Conservation (phyloP, 2,329 filamentous ascomycete species). For the Alternaria burnsii region DNA sequence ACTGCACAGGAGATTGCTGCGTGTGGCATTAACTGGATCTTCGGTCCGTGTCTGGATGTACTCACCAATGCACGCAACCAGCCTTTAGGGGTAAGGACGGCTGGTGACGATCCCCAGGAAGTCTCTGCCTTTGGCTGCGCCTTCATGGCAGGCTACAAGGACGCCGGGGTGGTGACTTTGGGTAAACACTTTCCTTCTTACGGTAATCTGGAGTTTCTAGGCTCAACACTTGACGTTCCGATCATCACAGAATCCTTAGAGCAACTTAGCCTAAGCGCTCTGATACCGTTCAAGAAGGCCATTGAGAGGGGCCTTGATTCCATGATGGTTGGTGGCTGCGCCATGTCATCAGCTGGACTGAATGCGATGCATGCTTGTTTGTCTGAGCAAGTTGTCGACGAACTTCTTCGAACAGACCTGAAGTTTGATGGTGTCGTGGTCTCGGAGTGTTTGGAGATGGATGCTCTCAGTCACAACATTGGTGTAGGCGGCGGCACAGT, state of each 20-base stretch:
- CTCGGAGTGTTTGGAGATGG: constrained; percentile 96
- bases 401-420: constrained; percentile 85
- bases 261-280: constrained; percentile 87
- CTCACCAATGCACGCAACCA: constrained; percentile 92
- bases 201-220: constrained; percentile 91
- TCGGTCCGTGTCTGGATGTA: constrained; percentile 92
- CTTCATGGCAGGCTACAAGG: constrained; percentile 90
- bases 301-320: constrained; percentile 86
- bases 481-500: constrained; percentile 97
- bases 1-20: constrained; percentile 92
- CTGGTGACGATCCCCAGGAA: constrained; percentile 92
- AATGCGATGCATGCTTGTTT: constrained; percentile 96
- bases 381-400: constrained; percentile 91
- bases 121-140: constrained; percentile 92
- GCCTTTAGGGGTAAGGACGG: constrained; percentile 86
- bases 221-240: constrained; percentile 88
- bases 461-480: constrained; percentile 92
- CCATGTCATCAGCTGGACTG: constrained; percentile 88
- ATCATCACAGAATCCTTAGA: constrained; percentile 96
- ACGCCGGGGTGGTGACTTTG: constrained; percentile 86
- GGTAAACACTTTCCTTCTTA: constrained; percentile 98
- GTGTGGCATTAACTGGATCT: constrained; percentile 94
- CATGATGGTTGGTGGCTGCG: constrained; percentile 95
- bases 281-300: constrained; percentile 91
- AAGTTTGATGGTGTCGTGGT: constrained; percentile 92